A percentile compares a stretch with the other conserved stretches of the same genome.
Conservation (phyloP, 2,329 filamentous ascomycete species). For the Talaromyces atroroseus region DNA sequence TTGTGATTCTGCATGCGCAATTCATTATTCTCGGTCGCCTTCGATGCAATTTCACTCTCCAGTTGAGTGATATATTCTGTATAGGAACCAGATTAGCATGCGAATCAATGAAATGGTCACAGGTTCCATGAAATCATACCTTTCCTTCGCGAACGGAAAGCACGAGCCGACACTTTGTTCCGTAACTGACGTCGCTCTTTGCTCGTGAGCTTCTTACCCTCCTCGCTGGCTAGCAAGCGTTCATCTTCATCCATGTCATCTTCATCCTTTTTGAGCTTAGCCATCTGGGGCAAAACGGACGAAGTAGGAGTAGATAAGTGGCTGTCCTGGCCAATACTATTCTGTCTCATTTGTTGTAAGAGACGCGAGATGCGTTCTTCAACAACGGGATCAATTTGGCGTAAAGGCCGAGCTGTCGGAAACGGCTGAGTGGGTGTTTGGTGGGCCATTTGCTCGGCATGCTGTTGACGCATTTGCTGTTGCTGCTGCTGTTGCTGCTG, state of each 20-base stretch:
- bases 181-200: constrained; percentile 95
- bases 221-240: constrained; percentile 85
- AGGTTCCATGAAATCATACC: constrained; percentile 54
- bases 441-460: constrained; percentile 25
- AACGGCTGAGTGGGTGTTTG: constrained; percentile 15
- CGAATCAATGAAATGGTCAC: constrained; percentile 7
- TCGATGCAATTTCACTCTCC: constrained; percentile 78
- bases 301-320: constrained; percentile 30
- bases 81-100: constrained; percentile 45
- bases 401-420: constrained; percentile 29
- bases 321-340: constrained; percentile 40
- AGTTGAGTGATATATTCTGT: constrained; percentile 95
- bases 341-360: constrained; percentile 82
- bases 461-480: constrained; percentile 20
- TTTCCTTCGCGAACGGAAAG: constrained; percentile 96
- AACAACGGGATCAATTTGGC: constrained; percentile 60
- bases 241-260: constrained; percentile 99
- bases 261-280: constrained; percentile 81
- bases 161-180: constrained; percentile 97
- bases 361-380: constrained; percentile 94
- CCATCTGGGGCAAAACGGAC: constrained; percentile 56
- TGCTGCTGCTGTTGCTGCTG: constrained; percentile 24
- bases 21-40: constrained; percentile 76
- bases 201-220: constrained; percentile 98
- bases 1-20: constrained; percentile 75